Conservation (phyloP, 2,329 filamentous ascomycete species). For the Exserohilum rostratum region DNA sequence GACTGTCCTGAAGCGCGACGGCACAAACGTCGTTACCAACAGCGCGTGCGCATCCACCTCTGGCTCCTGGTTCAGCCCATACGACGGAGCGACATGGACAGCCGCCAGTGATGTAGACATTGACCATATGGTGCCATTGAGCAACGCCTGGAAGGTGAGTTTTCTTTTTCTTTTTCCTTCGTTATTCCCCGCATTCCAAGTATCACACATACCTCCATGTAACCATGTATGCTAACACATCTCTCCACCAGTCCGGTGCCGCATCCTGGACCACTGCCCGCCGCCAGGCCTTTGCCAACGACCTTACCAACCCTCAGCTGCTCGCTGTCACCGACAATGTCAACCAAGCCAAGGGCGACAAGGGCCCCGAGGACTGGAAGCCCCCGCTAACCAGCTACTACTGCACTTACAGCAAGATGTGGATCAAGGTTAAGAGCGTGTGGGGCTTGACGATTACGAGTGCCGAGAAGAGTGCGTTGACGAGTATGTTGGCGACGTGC, state of each 20-base stretch:
- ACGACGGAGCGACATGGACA: constrained; percentile 75
- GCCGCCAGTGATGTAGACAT: constrained; percentile 75
- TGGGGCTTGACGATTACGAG: constrained; percentile 72
- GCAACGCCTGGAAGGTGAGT: constrained; percentile 76
- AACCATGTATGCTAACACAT: not conserved
- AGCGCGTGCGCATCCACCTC: constrained; percentile 66
- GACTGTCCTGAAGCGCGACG: constrained; percentile 75
- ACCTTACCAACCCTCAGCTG: constrained; percentile 75
- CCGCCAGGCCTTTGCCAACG: constrained; percentile 76
- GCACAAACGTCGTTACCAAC: constrained; percentile 65
- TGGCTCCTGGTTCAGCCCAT: constrained; percentile 74
- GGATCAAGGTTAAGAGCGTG: constrained; percentile 78
- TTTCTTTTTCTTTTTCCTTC: not conserved
- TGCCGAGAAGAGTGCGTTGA: constrained; percentile 73
- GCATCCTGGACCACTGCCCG: constrained; percentile 71
- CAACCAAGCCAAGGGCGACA: constrained; percentile 76
- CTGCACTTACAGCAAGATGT: constrained; percentile 79
- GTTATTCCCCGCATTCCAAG: not conserved
- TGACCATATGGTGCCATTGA: constrained; percentile 81
- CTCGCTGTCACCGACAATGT: constrained; percentile 79
- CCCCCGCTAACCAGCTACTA: constrained; percentile 66
- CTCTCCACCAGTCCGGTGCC: constrained; percentile 65
- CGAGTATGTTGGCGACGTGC: constrained; percentile 69
- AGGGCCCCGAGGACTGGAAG: constrained; percentile 77
- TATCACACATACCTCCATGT: not conserved